A percentile compares a stretch with the other conserved stretches of the same genome.
Conservation (phyloP, 495 filamentous ascomycete species). For the Penicillium longicatenatum region DNA sequence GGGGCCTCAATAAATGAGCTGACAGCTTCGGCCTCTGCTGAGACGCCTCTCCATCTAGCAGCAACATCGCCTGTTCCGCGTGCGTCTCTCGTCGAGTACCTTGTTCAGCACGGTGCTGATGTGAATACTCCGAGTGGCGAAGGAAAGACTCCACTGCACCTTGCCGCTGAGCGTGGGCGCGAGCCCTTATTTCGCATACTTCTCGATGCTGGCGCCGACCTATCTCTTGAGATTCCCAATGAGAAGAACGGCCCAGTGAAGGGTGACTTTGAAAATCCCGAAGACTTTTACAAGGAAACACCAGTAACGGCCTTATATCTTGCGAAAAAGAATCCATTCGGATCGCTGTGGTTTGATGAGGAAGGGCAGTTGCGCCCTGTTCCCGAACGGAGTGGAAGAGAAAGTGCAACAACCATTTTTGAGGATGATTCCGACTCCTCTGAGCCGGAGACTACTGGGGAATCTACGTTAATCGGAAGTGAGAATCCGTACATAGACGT, state of each 20-base stretch:
- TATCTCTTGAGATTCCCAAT: conserved; percentile 19
- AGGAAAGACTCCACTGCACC: conserved; percentile 41
- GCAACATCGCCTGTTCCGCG: conserved; percentile 18
- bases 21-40: conserved; percentile 9
- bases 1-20: conserved; percentile 31
- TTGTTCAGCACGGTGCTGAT: conserved; percentile 36
- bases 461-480: neutral
- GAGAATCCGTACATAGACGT: conserved; percentile 9
- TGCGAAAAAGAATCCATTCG: conserved; percentile 26
- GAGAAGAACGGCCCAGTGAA: conserved; percentile 2
- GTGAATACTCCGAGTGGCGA: conserved; percentile 31
- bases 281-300: neutral
- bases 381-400: conserved; percentile 9
- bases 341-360: conserved; percentile 26
- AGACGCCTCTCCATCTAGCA: conserved; percentile 37
- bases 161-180: conserved; percentile 37
- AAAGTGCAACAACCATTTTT: conserved; percentile 26
- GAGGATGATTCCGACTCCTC: conserved; percentile 6
- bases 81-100: conserved; percentile 21
- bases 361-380: conserved; percentile 19
- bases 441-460: neutral
- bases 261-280: neutral
- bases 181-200: conserved; percentile 30
- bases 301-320: conserved; percentile 30
- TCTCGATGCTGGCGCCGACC: conserved; percentile 32